Conservation (phyloP, 2,329 filamentous ascomycete species). For the Neoscytalidium dimidiatum region DNA sequence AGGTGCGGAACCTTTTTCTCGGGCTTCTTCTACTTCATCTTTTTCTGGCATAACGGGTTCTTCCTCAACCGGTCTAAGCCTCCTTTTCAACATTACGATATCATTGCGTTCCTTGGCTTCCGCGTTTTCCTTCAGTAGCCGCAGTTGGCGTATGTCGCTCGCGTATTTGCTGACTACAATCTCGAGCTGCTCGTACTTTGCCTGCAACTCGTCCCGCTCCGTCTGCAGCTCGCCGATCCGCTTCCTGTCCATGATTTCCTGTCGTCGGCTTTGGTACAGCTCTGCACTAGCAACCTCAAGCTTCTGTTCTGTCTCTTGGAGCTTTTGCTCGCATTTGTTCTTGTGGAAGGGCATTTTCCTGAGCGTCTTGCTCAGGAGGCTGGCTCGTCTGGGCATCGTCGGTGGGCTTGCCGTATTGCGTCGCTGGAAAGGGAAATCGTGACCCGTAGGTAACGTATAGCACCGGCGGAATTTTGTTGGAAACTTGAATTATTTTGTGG, state of each 20-base stretch:
- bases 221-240: background rate
- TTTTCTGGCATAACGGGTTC: too few relatives aligned
- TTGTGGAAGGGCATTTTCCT: background rate
- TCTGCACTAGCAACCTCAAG: background rate
- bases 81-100: too few relatives aligned
- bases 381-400: background rate
- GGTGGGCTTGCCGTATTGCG: background rate
- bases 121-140: background rate
- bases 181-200: background rate
- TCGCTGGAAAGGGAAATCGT: background rate
- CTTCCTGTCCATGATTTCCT: background rate
- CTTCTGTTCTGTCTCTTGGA: background rate
- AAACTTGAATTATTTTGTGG: background rate
- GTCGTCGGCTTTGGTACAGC: background rate
- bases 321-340: background rate
- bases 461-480: background rate
- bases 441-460: background rate
- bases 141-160: background rate
- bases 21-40: too few relatives aligned
- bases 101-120: background rate
- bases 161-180: background rate
- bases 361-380: slow-evolving; percentile 2
- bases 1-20: too few relatives aligned
- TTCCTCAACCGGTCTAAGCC: background rate
- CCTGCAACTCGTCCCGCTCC: background rate